phyloP scores from a whole-genome alignment of 768 basidiomycete species.

The Amanita subjunquillea region DNA sequence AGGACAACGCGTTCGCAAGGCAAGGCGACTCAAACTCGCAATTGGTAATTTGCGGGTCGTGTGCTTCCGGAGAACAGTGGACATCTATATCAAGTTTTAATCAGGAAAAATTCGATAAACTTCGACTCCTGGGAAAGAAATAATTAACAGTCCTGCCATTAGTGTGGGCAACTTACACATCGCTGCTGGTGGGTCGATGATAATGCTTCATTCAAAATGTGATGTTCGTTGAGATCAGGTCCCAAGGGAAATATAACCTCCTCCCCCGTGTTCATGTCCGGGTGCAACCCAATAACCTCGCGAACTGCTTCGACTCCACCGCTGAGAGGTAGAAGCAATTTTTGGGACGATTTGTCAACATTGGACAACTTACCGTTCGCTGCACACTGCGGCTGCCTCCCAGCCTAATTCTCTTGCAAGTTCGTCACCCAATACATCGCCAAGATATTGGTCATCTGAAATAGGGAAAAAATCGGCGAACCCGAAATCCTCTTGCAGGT shows the following conservation, averaged over 20 bases:
- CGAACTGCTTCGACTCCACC: not conserved
- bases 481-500: constrained; percentile 40
- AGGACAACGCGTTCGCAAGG: not conserved
- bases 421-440: constrained; percentile 61
- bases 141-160: not conserved
- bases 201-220: not conserved
- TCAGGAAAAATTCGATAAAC: too few species aligned
- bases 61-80: not conserved
- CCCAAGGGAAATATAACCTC: not conserved
- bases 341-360: not conserved
- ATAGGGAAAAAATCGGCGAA: constrained; percentile 42
- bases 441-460: constrained; percentile 47
- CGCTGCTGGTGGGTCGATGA: not conserved
- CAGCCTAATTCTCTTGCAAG: constrained; percentile 70
- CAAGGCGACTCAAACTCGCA: not conserved
- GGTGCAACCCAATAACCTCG: not conserved
- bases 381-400: constrained; percentile 22
- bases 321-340: not conserved
- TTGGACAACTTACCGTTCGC: not conserved
- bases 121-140: not conserved
- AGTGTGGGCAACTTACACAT: not conserved
- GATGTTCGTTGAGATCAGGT: not conserved
- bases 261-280: not conserved
- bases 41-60: not conserved
- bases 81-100: not conserved